phyloP scores from a whole-genome alignment of 129 eudicot species.

The Solidago caesia region DNA sequence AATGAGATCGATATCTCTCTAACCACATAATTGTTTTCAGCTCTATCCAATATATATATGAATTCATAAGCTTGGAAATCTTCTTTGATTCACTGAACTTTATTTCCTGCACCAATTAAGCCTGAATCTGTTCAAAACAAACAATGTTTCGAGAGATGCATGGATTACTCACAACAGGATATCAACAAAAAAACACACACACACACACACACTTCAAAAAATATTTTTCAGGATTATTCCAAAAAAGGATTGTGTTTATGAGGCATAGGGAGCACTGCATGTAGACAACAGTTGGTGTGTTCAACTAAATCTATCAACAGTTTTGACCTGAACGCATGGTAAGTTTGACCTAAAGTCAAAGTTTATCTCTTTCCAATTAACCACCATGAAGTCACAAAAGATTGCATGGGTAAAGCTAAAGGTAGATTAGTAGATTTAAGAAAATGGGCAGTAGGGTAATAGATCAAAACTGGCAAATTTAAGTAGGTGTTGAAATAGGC shows the following conservation, averaged over 20 bases:
- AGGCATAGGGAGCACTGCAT: background rate
- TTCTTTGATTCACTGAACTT: slow-evolving; percentile 18
- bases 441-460: no score
- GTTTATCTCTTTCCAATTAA: background rate
- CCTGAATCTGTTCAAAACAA: slow-evolving; percentile 20
- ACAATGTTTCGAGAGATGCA: background rate
- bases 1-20: slow-evolving; percentile 6
- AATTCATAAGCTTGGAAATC: slow-evolving; percentile 10
- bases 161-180: background rate
- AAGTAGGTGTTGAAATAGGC: no score
- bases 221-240: no score
- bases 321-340: background rate
- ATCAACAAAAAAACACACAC: no score
- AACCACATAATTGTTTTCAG: slow-evolving; percentile 19
- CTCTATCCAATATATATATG: slow-evolving; percentile 32
- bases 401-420: no score
- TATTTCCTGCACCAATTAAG: background rate
- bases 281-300: background rate
- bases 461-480: no score
- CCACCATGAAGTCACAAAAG: background rate
- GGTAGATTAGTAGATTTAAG: background rate
- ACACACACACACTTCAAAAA: no score
- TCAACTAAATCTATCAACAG: slow-evolving; percentile 5
- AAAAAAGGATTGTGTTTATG: no score
- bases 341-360: slow-evolving; percentile 12